phyloP scores from a whole-genome alignment of 2,329 filamentous ascomycete species.

The Bipolaris gigantea region DNA sequence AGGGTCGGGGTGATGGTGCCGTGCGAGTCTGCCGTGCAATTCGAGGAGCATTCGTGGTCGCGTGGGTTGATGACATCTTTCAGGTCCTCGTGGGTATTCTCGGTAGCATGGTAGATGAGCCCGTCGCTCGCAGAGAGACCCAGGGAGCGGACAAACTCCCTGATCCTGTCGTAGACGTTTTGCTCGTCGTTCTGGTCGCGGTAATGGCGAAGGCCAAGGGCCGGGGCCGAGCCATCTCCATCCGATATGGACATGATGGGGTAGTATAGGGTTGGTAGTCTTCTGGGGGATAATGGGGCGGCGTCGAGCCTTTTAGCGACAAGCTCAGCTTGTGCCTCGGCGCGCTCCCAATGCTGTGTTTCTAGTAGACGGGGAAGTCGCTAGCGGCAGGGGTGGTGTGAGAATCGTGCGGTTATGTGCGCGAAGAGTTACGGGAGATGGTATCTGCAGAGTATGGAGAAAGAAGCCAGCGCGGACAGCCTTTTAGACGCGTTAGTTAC shows the following conservation, averaged over 20 bases:
- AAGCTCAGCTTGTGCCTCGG: neutral
- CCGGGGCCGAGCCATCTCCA: constrained; percentile 1
- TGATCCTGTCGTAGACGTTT: constrained; percentile 24
- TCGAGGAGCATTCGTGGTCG: constrained; percentile 18
- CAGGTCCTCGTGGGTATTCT: constrained; percentile 40
- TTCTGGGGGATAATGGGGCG: neutral
- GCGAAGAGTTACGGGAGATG: neutral
- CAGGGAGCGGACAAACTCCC: constrained; percentile 25
- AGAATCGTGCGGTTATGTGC: neutral
- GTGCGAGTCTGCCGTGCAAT: constrained; percentile 16
- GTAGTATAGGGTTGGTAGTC: neutral
- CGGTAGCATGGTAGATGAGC: constrained; percentile 34
- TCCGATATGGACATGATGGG: constrained; percentile 18
- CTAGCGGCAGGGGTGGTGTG: neutral
- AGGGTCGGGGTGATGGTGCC: constrained; percentile 20
- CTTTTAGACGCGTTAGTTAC: constrained; percentile 11
- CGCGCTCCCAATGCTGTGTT: neutral
- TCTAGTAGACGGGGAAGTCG: neutral
- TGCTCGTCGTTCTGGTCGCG: constrained; percentile 9
- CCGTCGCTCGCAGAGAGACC: constrained; percentile 26
- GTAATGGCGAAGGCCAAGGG: constrained; percentile 5
- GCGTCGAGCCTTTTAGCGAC: neutral
- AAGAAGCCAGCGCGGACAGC: constrained; percentile 25
- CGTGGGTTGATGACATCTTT: constrained; percentile 17
- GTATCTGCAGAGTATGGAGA: constrained; percentile 10